Percentiles rank a stretch among this genome's conserved stretches.
These are phyloP conservation scores for Neoarthrinium moseri DNA, from an alignment of 2,329 filamentous ascomycete genomes.

Conservation along the genomic window DNA sequence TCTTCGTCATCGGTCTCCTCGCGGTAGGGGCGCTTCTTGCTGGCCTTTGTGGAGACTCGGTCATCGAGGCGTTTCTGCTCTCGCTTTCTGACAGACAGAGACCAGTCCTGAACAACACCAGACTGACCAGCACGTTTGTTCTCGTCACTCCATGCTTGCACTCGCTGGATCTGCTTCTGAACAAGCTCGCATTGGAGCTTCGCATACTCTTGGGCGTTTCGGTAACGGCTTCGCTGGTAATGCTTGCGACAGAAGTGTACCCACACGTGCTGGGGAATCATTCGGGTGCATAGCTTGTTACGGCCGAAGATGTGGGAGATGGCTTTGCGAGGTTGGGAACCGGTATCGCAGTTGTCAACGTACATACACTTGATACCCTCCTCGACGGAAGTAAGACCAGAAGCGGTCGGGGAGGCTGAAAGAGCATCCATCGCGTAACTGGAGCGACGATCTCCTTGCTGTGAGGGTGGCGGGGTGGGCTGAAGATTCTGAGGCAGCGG, in stretches of 20 bases:
- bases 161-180: constrained; percentile 57
- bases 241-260: constrained; percentile 78
- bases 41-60: constrained; percentile 28
- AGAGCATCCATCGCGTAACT: constrained; percentile 18
- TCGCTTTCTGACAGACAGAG: constrained; percentile 62
- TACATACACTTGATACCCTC: constrained; percentile 49
- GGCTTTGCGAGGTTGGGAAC: constrained; percentile 66
- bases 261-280: constrained; percentile 70
- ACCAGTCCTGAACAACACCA: constrained; percentile 57
- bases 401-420: constrained; percentile 15
- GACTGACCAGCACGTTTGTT: constrained; percentile 37
- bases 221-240: constrained; percentile 74
- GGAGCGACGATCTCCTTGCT: constrained; percentile 17
- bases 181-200: constrained; percentile 64
- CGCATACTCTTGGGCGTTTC: constrained; percentile 61
- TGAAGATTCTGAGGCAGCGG: constrained; percentile 24
- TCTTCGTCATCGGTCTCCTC: constrained; percentile 33
- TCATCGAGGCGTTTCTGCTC: constrained; percentile 57
- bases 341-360: constrained; percentile 56
- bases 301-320: constrained; percentile 81
- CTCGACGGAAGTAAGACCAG: constrained; percentile 13
- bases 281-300: constrained; percentile 74
- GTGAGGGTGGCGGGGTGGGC: constrained; percentile 23
- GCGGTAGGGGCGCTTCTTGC: constrained; percentile 26
- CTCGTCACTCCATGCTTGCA: constrained; percentile 61